Evolutionary conservation across 495 filamentous ascomycete species (phyloP), one percentile per base, ranked within the genome.

Genomic region (Tuber microsphaerosporum): DNA sequence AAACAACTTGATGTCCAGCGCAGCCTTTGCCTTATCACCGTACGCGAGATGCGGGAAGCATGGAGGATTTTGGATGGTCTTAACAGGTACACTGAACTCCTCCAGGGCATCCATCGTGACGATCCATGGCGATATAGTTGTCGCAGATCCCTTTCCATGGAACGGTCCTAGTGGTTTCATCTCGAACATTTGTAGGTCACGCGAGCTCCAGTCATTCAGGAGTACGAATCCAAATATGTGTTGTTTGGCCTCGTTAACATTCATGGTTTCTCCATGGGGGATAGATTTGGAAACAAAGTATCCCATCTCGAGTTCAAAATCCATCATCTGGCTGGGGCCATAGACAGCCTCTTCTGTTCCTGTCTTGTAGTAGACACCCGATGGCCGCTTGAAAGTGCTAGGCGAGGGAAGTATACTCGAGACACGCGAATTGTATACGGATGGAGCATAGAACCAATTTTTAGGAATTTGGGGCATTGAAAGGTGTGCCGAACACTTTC

Each of bases 111-210:
- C 93, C n/a, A 90, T 84, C 2, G 93, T 85, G 22, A 97, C 92
- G 1, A 97, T 90, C 94, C 94, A 97, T 2, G 93, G 88, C 75
- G 89, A 92, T 75, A 97, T 91, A 6, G 88, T 91, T 0, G 93
- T 94, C n/a, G 89, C 92, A 83, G 96, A 95, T 83, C 95, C 97
- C 88, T 97, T 97, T 12, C 89, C 86, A 78, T 92, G 94, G 85
- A 97, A 96, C 6, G 93, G 93, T 0, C 92, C 92, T 70, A 94
- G 83, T 12, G 92, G 92, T 5, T 92, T 85, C 79, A 93, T 94
- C 84, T 97, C 93, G 93, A 93, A 97, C 16, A 87, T 85, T 84
- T 97, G 93, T 70, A 97, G 90, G 80, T 97, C 93, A 71, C 93
- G 86, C 19, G 93, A 93, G 41, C 73, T 74, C 93, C 93, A 97